Evolutionary conservation across 2,329 filamentous ascomycete genomes (phyloP), one percentile per base, ranked within the genome.

Genomic region (Camptophora hylomeconis): DNA sequence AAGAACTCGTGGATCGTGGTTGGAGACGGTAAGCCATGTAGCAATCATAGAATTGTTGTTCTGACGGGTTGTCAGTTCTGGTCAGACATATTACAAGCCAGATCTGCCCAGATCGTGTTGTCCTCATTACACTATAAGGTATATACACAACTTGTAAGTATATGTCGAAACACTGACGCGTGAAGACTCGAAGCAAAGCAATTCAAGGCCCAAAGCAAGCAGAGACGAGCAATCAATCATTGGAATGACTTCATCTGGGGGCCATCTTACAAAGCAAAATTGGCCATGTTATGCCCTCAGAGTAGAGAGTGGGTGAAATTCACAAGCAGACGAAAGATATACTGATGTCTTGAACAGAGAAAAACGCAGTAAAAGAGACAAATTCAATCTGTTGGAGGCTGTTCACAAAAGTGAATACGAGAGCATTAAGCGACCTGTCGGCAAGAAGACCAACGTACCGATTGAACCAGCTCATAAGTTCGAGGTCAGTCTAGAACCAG

Each of bases 21-120:
- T 65, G 61, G 61, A 53, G 61, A 50, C 51, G 59, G 58, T 61
- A 51, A 36, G 36, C 10, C 14, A 21, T 13, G 10, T n/a, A 15
- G 24, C 10, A 14, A 26, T 16, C n/a, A 21, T 23, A 31, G 24
- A 16, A 7, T 21, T 22, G 29, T 14, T 21, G 19, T 17, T 16
- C n/a, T 39, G 14, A 11, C n/a, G 9, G 20, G 8, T 29, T 17
- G 9, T 29, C 27, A 62, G 61, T 39, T 64, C 61, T 20, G 61
- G 61, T 2, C 57, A 51, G 7, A 48, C 61, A 25, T 63, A 61
- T 44, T 65, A 65, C 43, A 64, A 63, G 41, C 61, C 57, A 39
- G 61, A 65, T 52, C 75, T 82, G 45, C 67, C 68, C 34, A 65
- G 74, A 32, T 80, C 83, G 37, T 98, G 89, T 48, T 98, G 89